phyloP scores from a whole-genome alignment of 768 basidiomycete genomes.

The Tylopilus sp. region DNA sequence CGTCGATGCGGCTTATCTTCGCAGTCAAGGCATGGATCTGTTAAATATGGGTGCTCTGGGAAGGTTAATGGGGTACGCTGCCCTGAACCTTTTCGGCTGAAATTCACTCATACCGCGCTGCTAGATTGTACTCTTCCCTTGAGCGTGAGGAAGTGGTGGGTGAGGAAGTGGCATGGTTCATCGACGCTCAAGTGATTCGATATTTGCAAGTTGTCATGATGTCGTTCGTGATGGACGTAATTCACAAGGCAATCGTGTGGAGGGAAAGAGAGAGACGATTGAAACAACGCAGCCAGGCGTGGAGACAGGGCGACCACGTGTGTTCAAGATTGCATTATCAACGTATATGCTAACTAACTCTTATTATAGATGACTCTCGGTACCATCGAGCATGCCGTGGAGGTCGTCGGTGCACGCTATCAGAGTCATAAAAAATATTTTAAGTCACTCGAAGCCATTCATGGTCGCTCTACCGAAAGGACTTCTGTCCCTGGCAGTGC shows the following conservation, averaged over 20 bases:
- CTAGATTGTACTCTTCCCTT: constrained; percentile 31
- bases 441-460: constrained; percentile 26
- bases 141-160: constrained; percentile 21
- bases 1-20: constrained; percentile 43
- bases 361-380: constrained; percentile 38
- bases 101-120: not conserved
- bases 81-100: not conserved
- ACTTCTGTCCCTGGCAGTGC: not conserved
- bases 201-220: constrained; percentile 43
- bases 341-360: not conserved
- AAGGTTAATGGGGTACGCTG: constrained; percentile 41
- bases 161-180: constrained; percentile 26
- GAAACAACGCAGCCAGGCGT: constrained; percentile 59
- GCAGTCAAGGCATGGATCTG: constrained; percentile 39
- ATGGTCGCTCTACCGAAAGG: not conserved
- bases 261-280: constrained; percentile 57
- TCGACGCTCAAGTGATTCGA: constrained; percentile 49
- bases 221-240: constrained; percentile 49
- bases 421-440: constrained; percentile 42
- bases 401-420: constrained; percentile 40
- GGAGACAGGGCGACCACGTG: constrained; percentile 48
- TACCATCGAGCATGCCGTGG: constrained; percentile 48
- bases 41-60: constrained; percentile 36
- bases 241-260: constrained; percentile 49
- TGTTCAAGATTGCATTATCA: not conserved